A percentile compares a stretch with the other conserved stretches of the same genome.
Evolutionary conservation across 805 yeast genomes (phyloP).

Genomic region (Hanseniaspora jakobsenii): DNA sequence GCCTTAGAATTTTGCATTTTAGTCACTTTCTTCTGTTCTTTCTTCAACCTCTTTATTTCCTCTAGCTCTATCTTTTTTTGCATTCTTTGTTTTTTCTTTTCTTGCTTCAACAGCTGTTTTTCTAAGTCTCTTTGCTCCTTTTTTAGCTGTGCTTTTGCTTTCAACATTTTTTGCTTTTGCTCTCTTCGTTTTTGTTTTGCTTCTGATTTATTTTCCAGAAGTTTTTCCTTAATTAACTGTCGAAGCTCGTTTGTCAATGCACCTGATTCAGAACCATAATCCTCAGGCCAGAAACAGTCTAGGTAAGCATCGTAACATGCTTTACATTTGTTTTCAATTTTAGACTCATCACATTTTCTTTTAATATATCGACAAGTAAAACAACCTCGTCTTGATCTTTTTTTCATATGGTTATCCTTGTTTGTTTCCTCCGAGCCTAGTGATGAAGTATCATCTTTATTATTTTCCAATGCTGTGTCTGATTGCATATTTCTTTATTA

Average conservation of each 20-base stretch:
- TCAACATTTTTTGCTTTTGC: not conserved
- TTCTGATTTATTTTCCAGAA: constrained; percentile 14
- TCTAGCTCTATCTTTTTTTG: not conserved
- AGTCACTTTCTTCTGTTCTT: not conserved
- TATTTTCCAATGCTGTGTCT: not conserved
- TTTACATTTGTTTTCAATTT: constrained; percentile 17
- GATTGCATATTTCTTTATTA: no score
- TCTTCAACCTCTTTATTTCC: not conserved
- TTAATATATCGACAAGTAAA: constrained; percentile 20
- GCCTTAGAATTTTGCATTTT: not conserved
- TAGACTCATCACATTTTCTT: constrained; percentile 21
- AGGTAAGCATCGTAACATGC: constrained; percentile 16
- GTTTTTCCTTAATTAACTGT: constrained; percentile 13
- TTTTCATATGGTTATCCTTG: constrained; percentile 14
- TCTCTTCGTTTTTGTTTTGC: constrained; percentile 5
- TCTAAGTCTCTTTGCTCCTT: constrained; percentile 3
- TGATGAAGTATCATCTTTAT: no score
- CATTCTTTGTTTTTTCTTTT: not conserved
- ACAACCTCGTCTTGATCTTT: constrained; percentile 19
- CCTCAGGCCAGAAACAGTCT: constrained; percentile 20
- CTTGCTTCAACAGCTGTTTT: not conserved
- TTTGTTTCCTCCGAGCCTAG: no score
- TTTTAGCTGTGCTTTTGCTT: not conserved
- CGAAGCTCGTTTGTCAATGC: constrained; percentile 19
- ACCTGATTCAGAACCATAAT: constrained; percentile 15